These are phyloP conservation scores for Mesembryanthemum crystallinum DNA, from an alignment of 148 eudicot genomes.

Conservation along the genomic window DNA sequence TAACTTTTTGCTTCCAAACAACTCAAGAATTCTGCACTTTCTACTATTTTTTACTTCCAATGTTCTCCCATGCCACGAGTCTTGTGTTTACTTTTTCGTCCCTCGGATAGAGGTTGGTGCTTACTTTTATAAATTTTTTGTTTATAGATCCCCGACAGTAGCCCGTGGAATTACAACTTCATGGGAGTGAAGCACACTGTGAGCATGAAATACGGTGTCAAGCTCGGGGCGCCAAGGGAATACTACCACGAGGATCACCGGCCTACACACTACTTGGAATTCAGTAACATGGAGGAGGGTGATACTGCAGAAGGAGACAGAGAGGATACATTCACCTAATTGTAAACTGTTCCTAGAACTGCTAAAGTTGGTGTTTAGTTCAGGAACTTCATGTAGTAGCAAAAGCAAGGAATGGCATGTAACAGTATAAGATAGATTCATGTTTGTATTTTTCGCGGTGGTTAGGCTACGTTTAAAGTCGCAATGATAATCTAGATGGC, in stretches of 20 bases:
- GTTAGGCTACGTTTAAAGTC: not conserved
- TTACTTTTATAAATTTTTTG: not conserved
- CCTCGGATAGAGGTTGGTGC: not conserved
- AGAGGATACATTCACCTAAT: constrained; percentile 71
- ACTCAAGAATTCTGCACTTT: no score
- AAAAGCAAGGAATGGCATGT: not conserved
- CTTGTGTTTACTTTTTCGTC: no score
- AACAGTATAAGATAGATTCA: not conserved
- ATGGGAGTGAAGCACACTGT: constrained; percentile 92
- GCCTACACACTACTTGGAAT: constrained; percentile 90
- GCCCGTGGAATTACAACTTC: constrained; percentile 98
- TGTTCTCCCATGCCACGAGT: no score
- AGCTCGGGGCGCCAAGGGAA: constrained; percentile 86
- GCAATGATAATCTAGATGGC: not conserved
- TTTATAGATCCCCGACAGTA: constrained; percentile 73
- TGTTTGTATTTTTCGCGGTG: not conserved
- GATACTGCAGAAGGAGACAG: constrained; percentile 80
- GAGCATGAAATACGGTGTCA: constrained; percentile 86
- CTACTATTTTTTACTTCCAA: no score
- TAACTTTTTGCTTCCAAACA: no score
- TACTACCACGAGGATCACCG: constrained; percentile 92
- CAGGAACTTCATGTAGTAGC: not conserved
- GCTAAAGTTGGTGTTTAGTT: not conserved
- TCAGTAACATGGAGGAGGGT: constrained; percentile 85
- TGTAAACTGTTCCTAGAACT: not conserved